phyloP scores from a whole-genome alignment of 257 asterid species.

The Salvia splendens region DNA sequence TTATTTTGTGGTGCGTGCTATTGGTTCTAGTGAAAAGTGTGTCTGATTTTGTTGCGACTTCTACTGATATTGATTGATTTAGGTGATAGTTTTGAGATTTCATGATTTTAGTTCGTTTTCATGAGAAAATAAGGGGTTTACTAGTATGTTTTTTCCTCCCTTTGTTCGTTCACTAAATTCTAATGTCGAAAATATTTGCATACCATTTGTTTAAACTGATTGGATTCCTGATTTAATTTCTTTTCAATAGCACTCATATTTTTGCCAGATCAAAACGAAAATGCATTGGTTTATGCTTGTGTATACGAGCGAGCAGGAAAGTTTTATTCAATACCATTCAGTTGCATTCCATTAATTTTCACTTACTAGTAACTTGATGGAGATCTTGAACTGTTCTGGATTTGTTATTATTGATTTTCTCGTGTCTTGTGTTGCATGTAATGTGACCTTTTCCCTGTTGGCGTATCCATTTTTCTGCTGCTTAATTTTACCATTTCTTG shows the following conservation, averaged over 20 bases:
- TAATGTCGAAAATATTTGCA: not conserved
- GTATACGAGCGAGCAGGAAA: not conserved
- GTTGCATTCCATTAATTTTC: not conserved
- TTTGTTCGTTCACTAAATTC: not conserved
- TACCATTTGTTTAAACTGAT: conserved; percentile 6
- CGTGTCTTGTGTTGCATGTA: not conserved
- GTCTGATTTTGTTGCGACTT: not conserved
- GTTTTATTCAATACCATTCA: not conserved
- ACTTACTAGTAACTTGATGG: not conserved
- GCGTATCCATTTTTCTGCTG: conserved; percentile 8
- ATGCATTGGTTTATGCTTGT: not conserved
- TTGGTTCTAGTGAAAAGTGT: conserved; percentile 10
- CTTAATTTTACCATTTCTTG: conserved; percentile 2
- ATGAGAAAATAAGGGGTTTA: not conserved
- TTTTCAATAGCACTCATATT: not conserved
- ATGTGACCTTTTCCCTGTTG: not conserved
- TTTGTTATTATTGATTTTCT: conserved; percentile 5
- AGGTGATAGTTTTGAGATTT: not conserved
- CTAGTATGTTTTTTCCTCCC: not conserved
- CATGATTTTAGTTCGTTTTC: not conserved
- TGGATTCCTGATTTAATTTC: not conserved
- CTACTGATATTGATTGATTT: not conserved
- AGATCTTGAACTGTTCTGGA: not conserved
- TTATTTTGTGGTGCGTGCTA: conserved; percentile 7
- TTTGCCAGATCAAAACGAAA: not conserved